Base-by-base conservation (phyloP, 2,329 filamentous ascomycete genomes). In the Scedosporium dehoogii region DNA sequence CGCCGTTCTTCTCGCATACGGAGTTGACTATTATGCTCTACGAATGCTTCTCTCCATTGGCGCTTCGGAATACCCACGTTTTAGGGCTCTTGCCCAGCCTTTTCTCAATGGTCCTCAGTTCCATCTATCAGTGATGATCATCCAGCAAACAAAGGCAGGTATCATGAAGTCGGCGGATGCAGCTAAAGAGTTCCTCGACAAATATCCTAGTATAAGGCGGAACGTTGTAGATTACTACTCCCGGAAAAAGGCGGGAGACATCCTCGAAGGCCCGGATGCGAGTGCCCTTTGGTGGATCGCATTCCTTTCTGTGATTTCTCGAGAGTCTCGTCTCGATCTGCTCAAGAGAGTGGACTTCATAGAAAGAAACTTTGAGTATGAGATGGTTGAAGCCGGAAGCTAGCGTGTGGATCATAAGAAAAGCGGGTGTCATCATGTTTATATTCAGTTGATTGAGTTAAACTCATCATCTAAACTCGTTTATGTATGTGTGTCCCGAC, bases 1-100 rank as follows among this genome's bases (percentile, higher is more conserved):
- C 1, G 67, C 66, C 0, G 65, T 65, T 2, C 51, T 68, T 33
- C 63, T 70, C 14, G 66, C 70, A 7, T 68, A 71, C 42, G 71
- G 71, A 3, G 67, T 73, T 4, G 70, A 72, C 61, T 72, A 71
- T 60, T 73, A 68, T 51, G 69, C 68, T 4, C 59, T 71, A 29
- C 64, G 67, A 29, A 51, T 71, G 27, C 65, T 71, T 1, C 58
- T 66, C 4, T 62, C 66, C 7, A 61, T 70, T 6, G 68, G 67
- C 2, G 2, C 59, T 1, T 21, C 29, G 1, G 65, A 64, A 18
- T 33, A 66, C 14, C 59, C 60, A 16, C 61, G 68, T 4, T 63
- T 67, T 16, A 58, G 44, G 16, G 66, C 66, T 1, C 63, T 71
- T 18, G 63, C 69, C 0, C 48, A 64, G 46, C 66, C 69, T 1